A percentile compares a stretch with the other conserved stretches of the same genome.
Conservation (phyloP, 1,284 basidiomycete genomes). For the Pulchroboletus neoregius region DNA sequence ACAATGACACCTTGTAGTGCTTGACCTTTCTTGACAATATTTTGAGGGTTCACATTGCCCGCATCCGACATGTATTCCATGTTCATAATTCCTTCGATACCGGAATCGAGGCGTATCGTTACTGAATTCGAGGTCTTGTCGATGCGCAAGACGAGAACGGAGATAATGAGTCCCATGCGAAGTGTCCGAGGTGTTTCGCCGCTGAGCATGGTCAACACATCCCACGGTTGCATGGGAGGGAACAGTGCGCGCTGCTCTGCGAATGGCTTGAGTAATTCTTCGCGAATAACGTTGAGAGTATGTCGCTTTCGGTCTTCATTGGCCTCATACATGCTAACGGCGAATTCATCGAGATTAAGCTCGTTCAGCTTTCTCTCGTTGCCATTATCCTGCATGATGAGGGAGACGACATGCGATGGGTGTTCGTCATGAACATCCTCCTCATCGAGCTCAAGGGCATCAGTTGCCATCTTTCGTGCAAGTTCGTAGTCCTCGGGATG, state of each 20-base stretch:
- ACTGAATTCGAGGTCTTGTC: slow-evolving; percentile 44
- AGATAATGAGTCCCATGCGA: slow-evolving; percentile 77
- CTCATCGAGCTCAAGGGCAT: slow-evolving; percentile 92
- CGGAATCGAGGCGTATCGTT: slow-evolving; percentile 81
- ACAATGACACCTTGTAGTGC: slow-evolving; percentile 82
- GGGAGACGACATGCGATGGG: slow-evolving; percentile 79
- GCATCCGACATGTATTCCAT: slow-evolving; percentile 61
- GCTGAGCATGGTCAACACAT: slow-evolving; percentile 92
- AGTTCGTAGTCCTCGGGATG: slow-evolving; percentile 98
- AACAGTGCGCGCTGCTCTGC: slow-evolving; percentile 75
- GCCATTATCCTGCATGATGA: slow-evolving; percentile 83
- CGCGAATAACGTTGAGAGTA: slow-evolving; percentile 83
- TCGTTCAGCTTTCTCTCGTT: slow-evolving; percentile 83
- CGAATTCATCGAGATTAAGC: slow-evolving; percentile 95
- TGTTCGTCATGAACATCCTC: slow-evolving; percentile 91
- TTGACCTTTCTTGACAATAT: slow-evolving; percentile 67
- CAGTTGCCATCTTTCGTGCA: slow-evolving; percentile 97
- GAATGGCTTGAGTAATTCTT: slow-evolving; percentile 86
- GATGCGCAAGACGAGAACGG: slow-evolving; percentile 69
- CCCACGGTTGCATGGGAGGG: slow-evolving; percentile 66
- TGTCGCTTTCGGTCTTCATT: slow-evolving; percentile 85
- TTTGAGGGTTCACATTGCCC: slow-evolving; percentile 40
- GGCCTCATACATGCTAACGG: slow-evolving; percentile 82
- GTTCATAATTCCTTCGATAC: slow-evolving; percentile 83
- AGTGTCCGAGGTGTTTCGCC: slow-evolving; percentile 87